Evolutionary conservation across 2,329 filamentous ascomycete species (phyloP), one percentile per base, ranked within the genome.

Genomic region (Colletotrichum sp.): DNA sequence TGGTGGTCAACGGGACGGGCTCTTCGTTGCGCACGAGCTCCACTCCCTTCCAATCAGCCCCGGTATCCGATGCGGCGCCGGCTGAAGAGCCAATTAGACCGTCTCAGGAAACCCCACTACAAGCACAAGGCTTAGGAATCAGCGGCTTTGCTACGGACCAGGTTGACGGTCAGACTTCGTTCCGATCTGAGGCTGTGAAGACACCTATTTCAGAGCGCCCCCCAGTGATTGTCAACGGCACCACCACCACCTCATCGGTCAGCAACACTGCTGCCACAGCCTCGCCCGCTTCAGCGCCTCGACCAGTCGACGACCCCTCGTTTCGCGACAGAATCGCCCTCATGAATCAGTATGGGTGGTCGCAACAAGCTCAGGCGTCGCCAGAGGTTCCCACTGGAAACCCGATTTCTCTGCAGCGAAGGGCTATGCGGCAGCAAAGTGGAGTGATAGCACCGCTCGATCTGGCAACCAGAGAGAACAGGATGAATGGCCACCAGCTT

Each of bases 1-100:
- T 90, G 4, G 86, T 91, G 12, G 89, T 90, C 5, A 89, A 89
- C 68, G 87, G 87, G 6, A 89, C 89, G 64, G 87, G 87, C 5
- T 87, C 87, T 6, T 81, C 81, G 8, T 76, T 85, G 58, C 84
- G 82, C 73, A 81, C 83, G 8, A 82, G 80, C 54, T 79, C 81
- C 5, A 77, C 76, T 11, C 76, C 79, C n/a, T 70, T 75, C 15
- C 59, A 63, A 21, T 29, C 55, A 8, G 13, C 54, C 29, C 55
- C 68, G 15, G 54, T 21, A 29, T 21, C 57, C 33, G 73, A 74
- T 62, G 54, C 74, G 57, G 69, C 66, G 36, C 62, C 75, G 0
- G 72, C 78, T 0, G 81, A 82, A 2, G 81, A 79, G 12, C 70
- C 70, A 8, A 27, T 59, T 12, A 59, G 65, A 8, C 58, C 74